A percentile compares a stretch with the other conserved stretches of the same genome.
These are phyloP conservation scores for Gaertneriomyces sp. DNA, from an alignment of 192 early-diverging fungal species.

Conservation along the genomic window DNA sequence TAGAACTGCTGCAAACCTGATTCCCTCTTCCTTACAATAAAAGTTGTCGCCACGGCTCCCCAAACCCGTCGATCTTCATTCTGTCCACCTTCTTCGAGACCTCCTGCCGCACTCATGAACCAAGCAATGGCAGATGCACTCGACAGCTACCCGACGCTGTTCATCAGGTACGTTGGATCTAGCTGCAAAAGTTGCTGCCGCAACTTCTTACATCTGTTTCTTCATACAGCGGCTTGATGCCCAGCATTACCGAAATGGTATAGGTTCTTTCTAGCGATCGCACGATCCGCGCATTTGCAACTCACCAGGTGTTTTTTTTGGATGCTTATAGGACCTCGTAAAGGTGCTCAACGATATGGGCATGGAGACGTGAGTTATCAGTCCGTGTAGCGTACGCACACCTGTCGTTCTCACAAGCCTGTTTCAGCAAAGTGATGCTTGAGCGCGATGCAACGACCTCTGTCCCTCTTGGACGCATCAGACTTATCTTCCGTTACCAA, in stretches of 20 bases:
- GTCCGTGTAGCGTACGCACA: too few species aligned
- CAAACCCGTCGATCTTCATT: neutral
- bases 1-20: too few species aligned
- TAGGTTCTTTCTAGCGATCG: neutral
- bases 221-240: conserved; percentile 36
- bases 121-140: conserved; percentile 33
- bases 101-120: neutral
- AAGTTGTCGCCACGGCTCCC: conserved; percentile 36
- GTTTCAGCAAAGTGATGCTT: conserved; percentile 40
- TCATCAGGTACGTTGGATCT: conserved; percentile 32
- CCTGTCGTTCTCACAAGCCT: neutral
- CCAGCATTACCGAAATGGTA: conserved; percentile 45
- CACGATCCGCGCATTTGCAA: neutral
- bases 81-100: neutral
- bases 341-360: conserved; percentile 45
- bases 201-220: conserved; percentile 2
- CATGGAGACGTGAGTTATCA: conserved; percentile 35
- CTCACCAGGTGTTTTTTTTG: neutral
- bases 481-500: conserved; percentile 45
- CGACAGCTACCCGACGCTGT: conserved; percentile 44
- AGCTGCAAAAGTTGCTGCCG: neutral
- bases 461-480: conserved; percentile 34
- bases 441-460: conserved; percentile 37
- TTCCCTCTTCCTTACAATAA: conserved; percentile 34
- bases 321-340: conserved; percentile 34